Percentiles rank a stretch among this genome's conserved stretches.
Evolutionary conservation across 371 early-diverging fungal genomes (phyloP).

Genomic region (Mortierella sp.): DNA sequence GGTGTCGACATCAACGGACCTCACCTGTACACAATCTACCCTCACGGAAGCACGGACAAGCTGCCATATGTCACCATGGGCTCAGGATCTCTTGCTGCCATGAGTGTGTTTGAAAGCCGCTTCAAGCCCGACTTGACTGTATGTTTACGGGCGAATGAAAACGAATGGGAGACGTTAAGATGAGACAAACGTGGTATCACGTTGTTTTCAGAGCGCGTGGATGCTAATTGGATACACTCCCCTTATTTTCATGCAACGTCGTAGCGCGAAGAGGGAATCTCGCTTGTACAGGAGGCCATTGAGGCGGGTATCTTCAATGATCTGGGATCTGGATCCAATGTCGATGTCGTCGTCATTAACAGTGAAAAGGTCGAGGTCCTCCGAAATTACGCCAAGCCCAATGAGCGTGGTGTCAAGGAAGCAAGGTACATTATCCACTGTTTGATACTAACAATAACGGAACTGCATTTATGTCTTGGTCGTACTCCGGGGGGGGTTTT

Average conservation of each 20-base stretch:
- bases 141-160: slow-evolving; percentile 7
- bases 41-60: slow-evolving; percentile 98
- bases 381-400: slow-evolving; percentile 90
- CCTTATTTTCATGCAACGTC: background rate
- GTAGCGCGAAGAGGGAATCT: slow-evolving; percentile 94
- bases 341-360: slow-evolving; percentile 96
- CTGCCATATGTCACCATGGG: slow-evolving; percentile 99
- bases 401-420: slow-evolving; percentile 90
- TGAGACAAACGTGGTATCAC: no score
- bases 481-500: no score
- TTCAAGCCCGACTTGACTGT: slow-evolving; percentile 92
- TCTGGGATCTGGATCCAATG: slow-evolving; percentile 99
- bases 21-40: slow-evolving; percentile 95
- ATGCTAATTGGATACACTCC: background rate
- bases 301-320: slow-evolving; percentile 99
- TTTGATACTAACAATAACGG: background rate
- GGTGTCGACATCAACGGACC: slow-evolving; percentile 96
- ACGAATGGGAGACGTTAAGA: background rate
- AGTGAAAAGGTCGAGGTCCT: slow-evolving; percentile 86
- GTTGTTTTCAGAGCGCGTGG: background rate
- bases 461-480: background rate
- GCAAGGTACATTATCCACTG: slow-evolving; percentile 69
- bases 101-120: slow-evolving; percentile 95
- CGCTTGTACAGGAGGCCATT: slow-evolving; percentile 95
- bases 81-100: slow-evolving; percentile 98